Percentiles rank a stretch among this genome's conserved stretches.
Conservation (phyloP, 116 monocot genomes). For the Papilionanthe hybrid region DNA sequence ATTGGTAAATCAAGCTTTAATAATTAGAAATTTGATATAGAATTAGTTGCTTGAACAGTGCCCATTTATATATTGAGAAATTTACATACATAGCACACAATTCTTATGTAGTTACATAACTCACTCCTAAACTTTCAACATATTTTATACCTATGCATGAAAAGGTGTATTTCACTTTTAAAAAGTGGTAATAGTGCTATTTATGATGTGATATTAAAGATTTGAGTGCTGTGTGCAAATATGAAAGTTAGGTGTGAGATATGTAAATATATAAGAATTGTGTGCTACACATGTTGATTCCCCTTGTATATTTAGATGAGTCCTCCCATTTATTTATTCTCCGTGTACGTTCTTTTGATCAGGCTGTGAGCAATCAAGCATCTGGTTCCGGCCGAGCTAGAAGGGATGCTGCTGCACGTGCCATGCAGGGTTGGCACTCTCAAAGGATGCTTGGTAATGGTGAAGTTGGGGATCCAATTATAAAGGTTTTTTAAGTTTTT, state of each 20-base stretch:
- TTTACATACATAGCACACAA: no score
- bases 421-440: conserved; percentile 98
- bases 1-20: neutral
- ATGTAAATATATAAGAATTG: no score
- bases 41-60: neutral
- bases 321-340: neutral
- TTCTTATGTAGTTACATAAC: no score
- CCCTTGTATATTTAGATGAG: neutral
- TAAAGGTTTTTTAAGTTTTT: conserved; percentile 52
- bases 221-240: no score
- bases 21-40: neutral
- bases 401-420: conserved; percentile 92
- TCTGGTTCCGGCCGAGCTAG: conserved; percentile 75
- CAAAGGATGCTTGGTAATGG: conserved; percentile 74
- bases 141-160: no score
- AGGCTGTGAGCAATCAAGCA: conserved; percentile 53
- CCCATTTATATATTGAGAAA: neutral
- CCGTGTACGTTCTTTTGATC: conserved; percentile 3
- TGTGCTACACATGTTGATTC: no score
- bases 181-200: no score
- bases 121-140: no score
- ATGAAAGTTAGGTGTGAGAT: no score
- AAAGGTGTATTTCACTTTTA: no score
- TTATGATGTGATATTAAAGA: no score
- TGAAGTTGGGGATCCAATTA: conserved; percentile 77